A percentile compares a stretch with the other conserved stretches of the same genome.
phyloP scores from a whole-genome alignment of 441 rosid species.

The Populus trichocarpa region DNA sequence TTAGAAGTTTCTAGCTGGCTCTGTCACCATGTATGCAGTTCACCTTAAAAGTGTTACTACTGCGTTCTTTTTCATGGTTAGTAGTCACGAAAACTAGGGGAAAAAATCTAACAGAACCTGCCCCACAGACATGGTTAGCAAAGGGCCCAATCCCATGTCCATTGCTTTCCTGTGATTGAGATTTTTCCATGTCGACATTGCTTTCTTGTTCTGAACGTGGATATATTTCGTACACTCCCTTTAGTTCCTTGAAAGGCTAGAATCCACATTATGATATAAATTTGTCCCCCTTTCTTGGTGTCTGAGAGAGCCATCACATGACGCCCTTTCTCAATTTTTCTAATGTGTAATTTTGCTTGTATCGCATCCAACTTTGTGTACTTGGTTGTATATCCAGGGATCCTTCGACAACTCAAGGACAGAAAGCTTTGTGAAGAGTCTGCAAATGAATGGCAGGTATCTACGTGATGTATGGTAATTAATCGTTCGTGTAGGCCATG shows the following conservation, averaged over 20 bases:
- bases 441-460: conserved; percentile 86
- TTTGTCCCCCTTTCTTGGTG: not conserved
- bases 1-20: not conserved
- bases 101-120: not conserved
- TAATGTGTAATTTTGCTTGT: not conserved
- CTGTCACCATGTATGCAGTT: not conserved
- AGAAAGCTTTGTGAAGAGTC: conserved; percentile 87
- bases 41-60: not conserved
- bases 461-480: conserved; percentile 86
- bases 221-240: not conserved
- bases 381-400: conserved; percentile 50
- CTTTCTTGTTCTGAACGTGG: not conserved
- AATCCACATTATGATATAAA: not conserved
- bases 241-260: not conserved
- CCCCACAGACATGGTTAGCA: not conserved
- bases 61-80: not conserved
- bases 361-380: not conserved
- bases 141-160: not conserved
- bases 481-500: not conserved
- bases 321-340: not conserved
- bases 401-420: conserved; percentile 71
- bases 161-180: not conserved
- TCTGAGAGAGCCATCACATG: not conserved
- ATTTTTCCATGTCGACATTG: not conserved
- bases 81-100: not conserved